Evolutionary conservation across 148 eudicot genomes (phyloP).

Genomic region (Chenopodium formosanum): DNA sequence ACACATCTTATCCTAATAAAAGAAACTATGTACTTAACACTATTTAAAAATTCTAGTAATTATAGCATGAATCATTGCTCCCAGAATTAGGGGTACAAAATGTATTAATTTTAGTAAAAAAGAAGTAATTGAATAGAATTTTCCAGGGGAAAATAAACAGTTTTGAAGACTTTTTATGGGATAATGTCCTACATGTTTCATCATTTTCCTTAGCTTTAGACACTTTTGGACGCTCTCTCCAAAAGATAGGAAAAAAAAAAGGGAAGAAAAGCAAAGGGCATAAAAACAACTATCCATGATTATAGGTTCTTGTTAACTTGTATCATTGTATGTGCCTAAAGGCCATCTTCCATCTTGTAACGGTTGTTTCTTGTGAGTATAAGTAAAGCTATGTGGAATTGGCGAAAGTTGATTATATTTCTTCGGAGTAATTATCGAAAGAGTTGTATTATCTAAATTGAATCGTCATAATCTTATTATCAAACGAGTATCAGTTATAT

Average conservation of each 20-base stretch:
- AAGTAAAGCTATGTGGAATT: too few species aligned
- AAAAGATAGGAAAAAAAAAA: not conserved
- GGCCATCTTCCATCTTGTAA: not conserved
- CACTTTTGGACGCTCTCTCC: constrained; percentile 18
- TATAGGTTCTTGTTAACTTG: not conserved
- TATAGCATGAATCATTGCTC: not conserved
- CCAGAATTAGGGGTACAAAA: not conserved
- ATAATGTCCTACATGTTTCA: constrained; percentile 23
- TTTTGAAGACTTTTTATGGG: constrained; percentile 4
- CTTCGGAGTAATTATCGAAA: too few species aligned
- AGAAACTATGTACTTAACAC: not conserved
- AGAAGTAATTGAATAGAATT: constrained; percentile 7
- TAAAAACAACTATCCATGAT: constrained; percentile 19
- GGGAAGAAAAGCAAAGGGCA: constrained; percentile 8
- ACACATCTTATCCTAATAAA: not conserved
- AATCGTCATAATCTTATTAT: too few species aligned
- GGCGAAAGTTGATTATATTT: too few species aligned
- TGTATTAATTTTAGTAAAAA: too few species aligned
- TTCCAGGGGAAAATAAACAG: not conserved
- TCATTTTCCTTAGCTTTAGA: constrained; percentile 23
- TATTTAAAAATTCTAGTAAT: not conserved
- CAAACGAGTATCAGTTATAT: too few species aligned
- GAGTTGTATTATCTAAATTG: too few species aligned
- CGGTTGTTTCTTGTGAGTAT: too few species aligned
- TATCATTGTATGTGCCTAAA: not conserved